phyloP scores from a whole-genome alignment of 106 monocot species.

The Dendrobium huoshanense region DNA sequence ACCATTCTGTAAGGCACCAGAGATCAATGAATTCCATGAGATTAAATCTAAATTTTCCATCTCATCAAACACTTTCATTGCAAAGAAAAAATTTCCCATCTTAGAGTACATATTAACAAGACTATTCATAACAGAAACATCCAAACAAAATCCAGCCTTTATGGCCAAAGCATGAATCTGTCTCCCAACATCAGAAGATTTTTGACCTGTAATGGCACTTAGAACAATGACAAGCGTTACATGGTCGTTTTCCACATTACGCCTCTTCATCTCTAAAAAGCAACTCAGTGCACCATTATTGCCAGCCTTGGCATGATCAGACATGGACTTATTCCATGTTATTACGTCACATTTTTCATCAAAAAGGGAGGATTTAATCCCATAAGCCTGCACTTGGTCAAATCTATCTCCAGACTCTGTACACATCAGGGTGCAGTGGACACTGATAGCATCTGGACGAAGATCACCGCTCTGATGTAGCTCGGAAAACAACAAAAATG shows the following conservation, averaged over 20 bases:
- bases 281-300: slow-evolving; percentile 14
- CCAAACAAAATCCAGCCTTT: slow-evolving; percentile 33
- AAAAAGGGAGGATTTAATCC: slow-evolving; percentile 36
- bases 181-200: slow-evolving; percentile 26
- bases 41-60: slow-evolving; percentile 45
- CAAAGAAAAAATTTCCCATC: slow-evolving; percentile 25
- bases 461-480: slow-evolving; percentile 27
- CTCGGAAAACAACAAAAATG: slow-evolving; percentile 39
- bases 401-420: background rate
- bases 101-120: slow-evolving; percentile 62
- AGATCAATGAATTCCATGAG: slow-evolving; percentile 77
- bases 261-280: slow-evolving; percentile 52
- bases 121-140: slow-evolving; percentile 45
- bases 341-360: slow-evolving; percentile 24
- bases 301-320: slow-evolving; percentile 26
- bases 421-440: slow-evolving; percentile 23
- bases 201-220: slow-evolving; percentile 16
- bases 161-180: slow-evolving; percentile 41
- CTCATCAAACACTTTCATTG: slow-evolving; percentile 42
- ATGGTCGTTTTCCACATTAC: slow-evolving; percentile 34
- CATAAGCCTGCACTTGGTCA: slow-evolving; percentile 43
- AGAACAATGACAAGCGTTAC: slow-evolving; percentile 45
- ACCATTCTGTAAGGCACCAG: slow-evolving; percentile 28
- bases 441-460: slow-evolving; percentile 25
- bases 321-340: slow-evolving; percentile 44